Percentiles rank a stretch among this genome's conserved stretches.
Evolutionary conservation across 495 filamentous ascomycete genomes (phyloP).

Genomic region (Pyrenula massariospora): DNA sequence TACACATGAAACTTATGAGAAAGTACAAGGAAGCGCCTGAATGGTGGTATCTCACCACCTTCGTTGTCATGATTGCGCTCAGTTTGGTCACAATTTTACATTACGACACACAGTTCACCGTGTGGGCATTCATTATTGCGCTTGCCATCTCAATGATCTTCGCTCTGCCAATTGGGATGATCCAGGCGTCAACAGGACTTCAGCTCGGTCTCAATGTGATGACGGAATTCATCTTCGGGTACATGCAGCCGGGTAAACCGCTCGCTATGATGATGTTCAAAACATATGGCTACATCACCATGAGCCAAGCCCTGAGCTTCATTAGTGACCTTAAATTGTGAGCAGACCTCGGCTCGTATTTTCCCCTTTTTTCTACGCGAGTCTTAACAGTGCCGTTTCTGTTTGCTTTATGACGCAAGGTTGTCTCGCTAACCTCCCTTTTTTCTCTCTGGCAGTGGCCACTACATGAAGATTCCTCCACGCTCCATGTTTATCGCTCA

Average conservation of each 20-base stretch:
- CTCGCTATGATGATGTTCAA: constrained; percentile 67
- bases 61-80: constrained; percentile 41
- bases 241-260: constrained; percentile 55
- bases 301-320: constrained; percentile 24
- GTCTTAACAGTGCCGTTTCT: no score
- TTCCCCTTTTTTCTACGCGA: no score
- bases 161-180: constrained; percentile 33
- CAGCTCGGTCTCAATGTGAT: constrained; percentile 57
- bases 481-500: constrained; percentile 58
- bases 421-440: no score
- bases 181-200: constrained; percentile 56
- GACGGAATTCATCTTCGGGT: constrained; percentile 62
- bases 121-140: constrained; percentile 57
- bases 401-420: no score
- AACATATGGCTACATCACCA: constrained; percentile 62
- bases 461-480: constrained; percentile 67
- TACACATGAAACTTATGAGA: constrained; percentile 29
- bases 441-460: constrained; percentile 38
- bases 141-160: constrained; percentile 32
- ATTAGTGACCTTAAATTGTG: background rate
- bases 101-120: constrained; percentile 53
- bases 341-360: no score
- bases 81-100: constrained; percentile 52
- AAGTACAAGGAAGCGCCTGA: constrained; percentile 25
- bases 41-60: constrained; percentile 31